Percentiles rank a stretch among this genome's conserved stretches.
phyloP scores from a whole-genome alignment of 108 stramenopile genomes.

The Nitzschia palea region DNA sequence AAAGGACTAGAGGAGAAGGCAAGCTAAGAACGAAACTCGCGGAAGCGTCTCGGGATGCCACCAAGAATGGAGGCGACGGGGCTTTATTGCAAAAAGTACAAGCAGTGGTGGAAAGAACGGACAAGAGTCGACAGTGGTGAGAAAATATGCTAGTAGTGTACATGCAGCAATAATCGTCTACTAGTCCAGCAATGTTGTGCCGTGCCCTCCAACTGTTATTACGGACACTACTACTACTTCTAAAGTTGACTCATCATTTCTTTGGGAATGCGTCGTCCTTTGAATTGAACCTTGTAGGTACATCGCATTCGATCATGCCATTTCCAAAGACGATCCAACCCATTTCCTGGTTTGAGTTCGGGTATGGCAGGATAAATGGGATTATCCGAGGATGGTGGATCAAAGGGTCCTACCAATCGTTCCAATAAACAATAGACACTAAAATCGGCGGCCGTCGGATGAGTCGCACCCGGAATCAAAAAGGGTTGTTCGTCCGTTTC shows the following conservation, averaged over 20 bases:
- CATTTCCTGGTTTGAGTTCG: not conserved
- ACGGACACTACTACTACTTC: too few species aligned
- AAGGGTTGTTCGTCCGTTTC: not conserved
- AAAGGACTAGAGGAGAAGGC: too few species aligned
- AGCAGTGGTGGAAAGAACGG: too few species aligned
- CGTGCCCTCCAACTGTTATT: too few species aligned
- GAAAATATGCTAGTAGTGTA: too few species aligned
- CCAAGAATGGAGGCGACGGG: too few species aligned
- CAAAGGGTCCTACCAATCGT: not conserved
- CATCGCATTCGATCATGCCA: constrained; percentile 15
- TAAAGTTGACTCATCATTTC: not conserved
- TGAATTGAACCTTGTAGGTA: constrained; percentile 9
- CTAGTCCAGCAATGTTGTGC: too few species aligned
- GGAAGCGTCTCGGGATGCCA: too few species aligned
- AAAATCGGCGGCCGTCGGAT: constrained; percentile 17
- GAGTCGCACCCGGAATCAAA: not conserved
- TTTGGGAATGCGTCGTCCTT: constrained; percentile 6
- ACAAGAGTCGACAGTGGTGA: too few species aligned
- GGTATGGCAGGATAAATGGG: not conserved
- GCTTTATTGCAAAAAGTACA: too few species aligned
- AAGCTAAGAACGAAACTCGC: too few species aligned
- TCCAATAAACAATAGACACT: not conserved
- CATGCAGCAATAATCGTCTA: too few species aligned
- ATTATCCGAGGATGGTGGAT: not conserved
- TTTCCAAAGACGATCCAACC: not conserved